A percentile compares a stretch with the other conserved stretches of the same genome.
These are phyloP conservation scores for Artomyces pyxidatus DNA, from an alignment of 768 basidiomycete species.

Conservation along the genomic window DNA sequence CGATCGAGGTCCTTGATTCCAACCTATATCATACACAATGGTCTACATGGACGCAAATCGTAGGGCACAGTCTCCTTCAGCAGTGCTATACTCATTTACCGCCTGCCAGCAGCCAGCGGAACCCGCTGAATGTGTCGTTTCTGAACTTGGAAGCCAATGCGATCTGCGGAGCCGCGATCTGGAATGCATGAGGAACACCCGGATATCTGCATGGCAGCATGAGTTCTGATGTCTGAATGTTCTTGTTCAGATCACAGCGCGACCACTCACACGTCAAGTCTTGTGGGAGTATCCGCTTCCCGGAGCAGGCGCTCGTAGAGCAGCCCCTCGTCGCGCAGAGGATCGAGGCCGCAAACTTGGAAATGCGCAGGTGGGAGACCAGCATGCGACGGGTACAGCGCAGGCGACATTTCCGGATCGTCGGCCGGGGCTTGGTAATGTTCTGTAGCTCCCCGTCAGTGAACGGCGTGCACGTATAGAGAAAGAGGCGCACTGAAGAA, in stretches of 20 bases:
- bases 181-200: constrained; percentile 4
- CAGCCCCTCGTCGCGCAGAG: constrained; percentile 4
- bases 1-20: too few species aligned
- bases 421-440: background rate
- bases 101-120: background rate
- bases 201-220: constrained; percentile 2
- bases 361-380: background rate
- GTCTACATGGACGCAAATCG: too few species aligned
- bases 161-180: background rate
- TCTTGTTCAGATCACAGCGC: too few species aligned
- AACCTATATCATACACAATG: too few species aligned
- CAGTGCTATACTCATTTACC: too few species aligned
- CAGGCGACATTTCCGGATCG: constrained; percentile 1
- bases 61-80: too few species aligned
- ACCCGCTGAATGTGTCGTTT: background rate
- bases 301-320: constrained; percentile 4
- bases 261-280: background rate
- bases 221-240: background rate
- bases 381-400: constrained; percentile 1
- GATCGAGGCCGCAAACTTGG: constrained; percentile 1
- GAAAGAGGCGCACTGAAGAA: background rate
- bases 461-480: too few species aligned
- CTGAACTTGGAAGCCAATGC: background rate
- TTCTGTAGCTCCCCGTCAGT: background rate
- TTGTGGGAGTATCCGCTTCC: background rate